A percentile compares a stretch with the other conserved stretches of the same genome.
These are phyloP conservation scores for Pythium aquatile DNA, from an alignment of 352 stramenopile genomes.

Conservation along the genomic window DNA sequence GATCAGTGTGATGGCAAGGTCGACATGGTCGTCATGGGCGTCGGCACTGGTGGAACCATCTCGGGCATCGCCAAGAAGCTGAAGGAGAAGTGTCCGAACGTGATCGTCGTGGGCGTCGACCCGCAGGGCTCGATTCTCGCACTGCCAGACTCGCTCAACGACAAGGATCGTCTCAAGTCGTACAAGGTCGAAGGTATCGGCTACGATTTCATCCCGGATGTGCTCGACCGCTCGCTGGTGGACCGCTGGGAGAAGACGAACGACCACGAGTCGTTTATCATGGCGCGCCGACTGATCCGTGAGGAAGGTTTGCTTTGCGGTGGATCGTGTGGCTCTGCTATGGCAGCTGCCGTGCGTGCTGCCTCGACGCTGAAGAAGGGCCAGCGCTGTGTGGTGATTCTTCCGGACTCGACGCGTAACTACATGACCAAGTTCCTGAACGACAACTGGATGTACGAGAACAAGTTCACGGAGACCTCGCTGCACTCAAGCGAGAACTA, in stretches of 20 bases:
- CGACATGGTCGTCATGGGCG: constrained; percentile 94
- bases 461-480: constrained; percentile 71
- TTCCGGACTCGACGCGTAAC: constrained; percentile 96
- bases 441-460: constrained; percentile 94
- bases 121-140: constrained; percentile 94
- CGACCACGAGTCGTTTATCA: constrained; percentile 93
- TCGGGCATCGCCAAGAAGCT: constrained; percentile 92
- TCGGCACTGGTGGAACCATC: constrained; percentile 95
- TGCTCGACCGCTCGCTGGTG: constrained; percentile 92
- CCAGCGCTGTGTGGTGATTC: constrained; percentile 93
- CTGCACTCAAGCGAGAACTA: constrained; percentile 83
- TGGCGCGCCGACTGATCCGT: constrained; percentile 92
- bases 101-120: constrained; percentile 88
- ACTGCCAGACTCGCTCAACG: constrained; percentile 91
- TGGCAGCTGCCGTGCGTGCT: constrained; percentile 80
- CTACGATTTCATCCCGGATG: constrained; percentile 97
- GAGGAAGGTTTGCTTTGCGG: constrained; percentile 95
- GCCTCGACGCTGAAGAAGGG: constrained; percentile 85
- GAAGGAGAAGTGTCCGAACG: constrained; percentile 89
- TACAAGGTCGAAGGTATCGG: constrained; percentile 97
- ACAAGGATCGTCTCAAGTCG: constrained; percentile 85
- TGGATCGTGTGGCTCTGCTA: constrained; percentile 90
- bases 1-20: constrained; percentile 90
- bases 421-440: constrained; percentile 98
- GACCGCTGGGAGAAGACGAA: constrained; percentile 95